These are phyloP conservation scores for Candida broadrunensis DNA, from an alignment of 805 yeast genomes.

Conservation along the genomic window DNA sequence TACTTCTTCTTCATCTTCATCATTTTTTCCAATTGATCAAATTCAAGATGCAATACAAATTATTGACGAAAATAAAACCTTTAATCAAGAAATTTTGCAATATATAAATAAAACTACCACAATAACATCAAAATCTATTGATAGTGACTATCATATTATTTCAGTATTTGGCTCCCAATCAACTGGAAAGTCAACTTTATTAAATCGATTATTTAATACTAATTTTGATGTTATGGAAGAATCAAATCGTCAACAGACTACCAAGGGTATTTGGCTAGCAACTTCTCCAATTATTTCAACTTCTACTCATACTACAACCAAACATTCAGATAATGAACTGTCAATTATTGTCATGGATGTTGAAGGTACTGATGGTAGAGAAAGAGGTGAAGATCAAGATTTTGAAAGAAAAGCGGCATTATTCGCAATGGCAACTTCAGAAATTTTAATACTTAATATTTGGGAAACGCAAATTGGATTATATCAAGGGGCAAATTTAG, in stretches of 20 bases:
- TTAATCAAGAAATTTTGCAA: conserved; percentile 36
- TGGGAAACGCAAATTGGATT: conserved; percentile 98
- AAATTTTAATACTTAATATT: conserved; percentile 83
- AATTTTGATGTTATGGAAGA: conserved; percentile 93
- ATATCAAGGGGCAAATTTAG: conserved; percentile 98
- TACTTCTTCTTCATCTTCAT: conserved; percentile 31
- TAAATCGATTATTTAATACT: conserved; percentile 84
- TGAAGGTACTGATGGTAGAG: conserved; percentile 99
- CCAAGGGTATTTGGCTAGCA: conserved; percentile 47
- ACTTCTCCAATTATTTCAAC: conserved; percentile 30
- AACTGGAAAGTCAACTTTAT: conserved; percentile 91
- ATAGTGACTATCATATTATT: conserved; percentile 80
- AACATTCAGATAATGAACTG: conserved; percentile 10
- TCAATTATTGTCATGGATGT: conserved; percentile 85
- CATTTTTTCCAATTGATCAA: conserved; percentile 39
- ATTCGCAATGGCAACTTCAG: conserved; percentile 90
- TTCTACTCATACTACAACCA: not conserved
- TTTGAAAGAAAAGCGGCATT: conserved; percentile 95
- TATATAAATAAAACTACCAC: conserved; percentile 34
- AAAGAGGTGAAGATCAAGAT: conserved; percentile 97
- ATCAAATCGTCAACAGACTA: conserved; percentile 77
- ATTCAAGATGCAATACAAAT: conserved; percentile 51
- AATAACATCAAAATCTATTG: conserved; percentile 50
- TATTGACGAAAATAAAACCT: conserved; percentile 58
- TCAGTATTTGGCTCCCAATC: conserved; percentile 97